These are phyloP conservation scores for Anisogramma anomala DNA, from an alignment of 2,329 filamentous ascomycete genomes.

Conservation along the genomic window DNA sequence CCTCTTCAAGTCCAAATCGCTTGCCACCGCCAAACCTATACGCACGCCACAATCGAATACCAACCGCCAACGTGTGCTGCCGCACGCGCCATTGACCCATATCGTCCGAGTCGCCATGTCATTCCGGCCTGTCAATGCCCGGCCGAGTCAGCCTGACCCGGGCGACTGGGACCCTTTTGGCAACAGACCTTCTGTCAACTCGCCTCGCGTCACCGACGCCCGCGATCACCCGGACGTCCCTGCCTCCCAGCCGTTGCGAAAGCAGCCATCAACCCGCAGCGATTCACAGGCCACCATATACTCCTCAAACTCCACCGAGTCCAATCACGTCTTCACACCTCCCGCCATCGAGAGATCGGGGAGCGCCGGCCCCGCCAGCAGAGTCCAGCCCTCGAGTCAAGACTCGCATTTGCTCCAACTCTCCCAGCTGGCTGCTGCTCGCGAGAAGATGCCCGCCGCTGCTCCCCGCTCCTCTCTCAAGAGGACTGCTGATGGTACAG, in stretches of 20 bases:
- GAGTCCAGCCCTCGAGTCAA: constrained; percentile 35
- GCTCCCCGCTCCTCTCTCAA: constrained; percentile 41
- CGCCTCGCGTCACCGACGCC: background rate
- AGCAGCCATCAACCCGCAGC: constrained; percentile 23
- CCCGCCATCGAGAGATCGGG: constrained; percentile 18
- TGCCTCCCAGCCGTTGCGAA: constrained; percentile 3
- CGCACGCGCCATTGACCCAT: background rate
- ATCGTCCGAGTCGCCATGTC: constrained; percentile 8
- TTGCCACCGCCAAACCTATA: background rate
- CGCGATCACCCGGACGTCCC: background rate
- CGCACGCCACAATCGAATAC: background rate
- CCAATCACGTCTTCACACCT: constrained; percentile 32
- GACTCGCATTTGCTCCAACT: constrained; percentile 45
- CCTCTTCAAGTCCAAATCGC: too few species aligned
- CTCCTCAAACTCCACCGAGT: constrained; percentile 26
- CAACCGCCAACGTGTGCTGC: constrained; percentile 4
- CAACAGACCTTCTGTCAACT: background rate
- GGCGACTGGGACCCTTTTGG: background rate
- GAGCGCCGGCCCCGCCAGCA: constrained; percentile 29
- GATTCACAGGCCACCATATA: constrained; percentile 34
- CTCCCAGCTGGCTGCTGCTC: constrained; percentile 45
- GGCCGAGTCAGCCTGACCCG: constrained; percentile 9
- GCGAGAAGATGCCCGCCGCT: constrained; percentile 31
- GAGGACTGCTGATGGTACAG: constrained; percentile 62
- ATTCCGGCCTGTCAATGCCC: constrained; percentile 11